phyloP scores from a whole-genome alignment of 345 rosid species.

The Corchorus olitorius region DNA sequence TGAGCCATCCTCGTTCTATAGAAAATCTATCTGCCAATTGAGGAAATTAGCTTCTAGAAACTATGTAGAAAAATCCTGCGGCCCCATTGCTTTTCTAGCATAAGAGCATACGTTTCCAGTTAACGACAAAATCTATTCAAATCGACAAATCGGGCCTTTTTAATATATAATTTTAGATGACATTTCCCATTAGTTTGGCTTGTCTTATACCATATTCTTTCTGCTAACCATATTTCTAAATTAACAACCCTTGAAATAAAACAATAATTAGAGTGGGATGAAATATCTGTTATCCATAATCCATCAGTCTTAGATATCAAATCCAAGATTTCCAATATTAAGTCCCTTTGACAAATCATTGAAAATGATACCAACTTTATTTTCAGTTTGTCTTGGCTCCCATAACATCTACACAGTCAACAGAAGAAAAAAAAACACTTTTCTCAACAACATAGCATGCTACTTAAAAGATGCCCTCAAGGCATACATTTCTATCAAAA shows the following conservation, averaged over 20 bases:
- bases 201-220: neutral
- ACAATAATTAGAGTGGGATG: neutral
- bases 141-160: neutral
- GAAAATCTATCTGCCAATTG: neutral
- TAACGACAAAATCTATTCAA: neutral
- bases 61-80: neutral
- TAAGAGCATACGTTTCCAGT: neutral
- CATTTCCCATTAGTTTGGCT: neutral
- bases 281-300: neutral
- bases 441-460: neutral
- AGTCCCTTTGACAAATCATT: neutral
- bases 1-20: neutral
- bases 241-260: neutral
- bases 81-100: neutral
- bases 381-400: neutral
- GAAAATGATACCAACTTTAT: neutral
- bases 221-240: neutral
- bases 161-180: neutral
- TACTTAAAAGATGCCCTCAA: neutral
- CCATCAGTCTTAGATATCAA: neutral
- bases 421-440: neutral
- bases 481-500: neutral
- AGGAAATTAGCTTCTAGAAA: neutral
- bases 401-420: neutral
- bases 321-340: neutral